Evolutionary conservation across 2,329 filamentous ascomycete species (phyloP).

Genomic region (Aspergillus ibericus): DNA sequence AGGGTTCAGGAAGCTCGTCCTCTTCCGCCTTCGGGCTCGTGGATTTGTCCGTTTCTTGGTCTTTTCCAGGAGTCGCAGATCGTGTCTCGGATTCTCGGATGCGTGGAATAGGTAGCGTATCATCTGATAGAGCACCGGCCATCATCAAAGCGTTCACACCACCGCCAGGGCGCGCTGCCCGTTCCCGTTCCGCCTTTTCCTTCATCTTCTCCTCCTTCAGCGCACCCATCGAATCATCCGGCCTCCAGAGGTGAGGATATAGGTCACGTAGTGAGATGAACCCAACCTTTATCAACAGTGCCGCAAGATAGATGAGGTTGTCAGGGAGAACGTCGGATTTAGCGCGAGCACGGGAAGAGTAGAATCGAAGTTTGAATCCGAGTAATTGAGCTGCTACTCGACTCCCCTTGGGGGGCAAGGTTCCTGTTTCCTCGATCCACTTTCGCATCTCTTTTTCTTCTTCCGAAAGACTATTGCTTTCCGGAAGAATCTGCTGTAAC

Average conservation of each 20-base stretch:
- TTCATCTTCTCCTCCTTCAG: constrained; percentile 69
- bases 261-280: constrained; percentile 91
- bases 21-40: constrained; percentile 40
- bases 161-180: constrained; percentile 67
- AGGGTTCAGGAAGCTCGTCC: constrained; percentile 65
- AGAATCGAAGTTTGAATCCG: constrained; percentile 96
- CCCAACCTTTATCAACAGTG: constrained; percentile 91
- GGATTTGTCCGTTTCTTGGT: constrained; percentile 49
- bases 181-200: constrained; percentile 77
- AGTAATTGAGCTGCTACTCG: constrained; percentile 89
- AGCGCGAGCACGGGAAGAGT: constrained; percentile 76
- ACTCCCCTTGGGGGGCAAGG: constrained; percentile 81
- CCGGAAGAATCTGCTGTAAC: constrained; percentile 48
- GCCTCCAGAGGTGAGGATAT: constrained; percentile 86
- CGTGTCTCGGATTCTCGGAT: constrained; percentile 54
- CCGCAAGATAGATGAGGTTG: constrained; percentile 88
- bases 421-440: constrained; percentile 81
- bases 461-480: constrained; percentile 39
- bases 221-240: constrained; percentile 77
- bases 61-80: constrained; percentile 57
- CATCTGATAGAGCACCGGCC: constrained; percentile 84
- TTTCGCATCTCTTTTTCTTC: constrained; percentile 61
- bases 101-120: constrained; percentile 58
- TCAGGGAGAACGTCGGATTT: constrained; percentile 77
- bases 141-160: constrained; percentile 79